These are phyloP conservation scores for Paracorniculantispora psalliotae DNA, from an alignment of 2,329 filamentous ascomycete species.

Conservation along the genomic window DNA sequence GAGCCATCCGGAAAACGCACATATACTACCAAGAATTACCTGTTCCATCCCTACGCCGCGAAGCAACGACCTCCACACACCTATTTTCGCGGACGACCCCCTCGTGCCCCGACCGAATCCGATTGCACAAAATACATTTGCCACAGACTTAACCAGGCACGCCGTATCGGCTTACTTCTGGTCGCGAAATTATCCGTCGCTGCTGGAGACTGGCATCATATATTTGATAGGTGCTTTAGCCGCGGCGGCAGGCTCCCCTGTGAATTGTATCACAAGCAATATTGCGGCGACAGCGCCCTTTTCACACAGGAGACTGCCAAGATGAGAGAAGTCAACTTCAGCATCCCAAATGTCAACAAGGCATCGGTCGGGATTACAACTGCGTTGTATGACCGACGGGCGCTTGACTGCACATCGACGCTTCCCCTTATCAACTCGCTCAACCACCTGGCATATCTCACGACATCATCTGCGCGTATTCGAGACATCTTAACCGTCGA, in stretches of 20 bases:
- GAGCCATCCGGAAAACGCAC: not conserved
- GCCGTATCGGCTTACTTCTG: not conserved
- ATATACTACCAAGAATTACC: not conserved
- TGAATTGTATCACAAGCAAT: constrained; percentile 7
- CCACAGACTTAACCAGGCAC: not conserved
- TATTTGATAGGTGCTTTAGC: not conserved
- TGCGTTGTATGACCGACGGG: constrained; percentile 93
- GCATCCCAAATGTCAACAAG: constrained; percentile 99
- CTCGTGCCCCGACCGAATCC: constrained; percentile 5
- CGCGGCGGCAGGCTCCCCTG: constrained; percentile 5
- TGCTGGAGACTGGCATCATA: not conserved
- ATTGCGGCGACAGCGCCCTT: constrained; percentile 8
- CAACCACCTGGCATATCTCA: constrained; percentile 97
- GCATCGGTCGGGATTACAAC: constrained; percentile 98
- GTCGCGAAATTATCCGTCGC: not conserved
- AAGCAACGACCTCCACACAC: not conserved
- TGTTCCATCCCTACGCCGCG: not conserved
- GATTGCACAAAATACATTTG: constrained; percentile 4
- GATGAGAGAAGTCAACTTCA: constrained; percentile 99
- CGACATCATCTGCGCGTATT: constrained; percentile 94
- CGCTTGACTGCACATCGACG: constrained; percentile 96
- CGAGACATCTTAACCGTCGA: constrained; percentile 97
- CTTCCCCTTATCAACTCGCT: constrained; percentile 97
- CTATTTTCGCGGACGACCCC: not conserved
- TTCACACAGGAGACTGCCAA: constrained; percentile 35